Conservation (phyloP, 2,329 filamentous ascomycete species). For the Bipolaris gigantea region DNA sequence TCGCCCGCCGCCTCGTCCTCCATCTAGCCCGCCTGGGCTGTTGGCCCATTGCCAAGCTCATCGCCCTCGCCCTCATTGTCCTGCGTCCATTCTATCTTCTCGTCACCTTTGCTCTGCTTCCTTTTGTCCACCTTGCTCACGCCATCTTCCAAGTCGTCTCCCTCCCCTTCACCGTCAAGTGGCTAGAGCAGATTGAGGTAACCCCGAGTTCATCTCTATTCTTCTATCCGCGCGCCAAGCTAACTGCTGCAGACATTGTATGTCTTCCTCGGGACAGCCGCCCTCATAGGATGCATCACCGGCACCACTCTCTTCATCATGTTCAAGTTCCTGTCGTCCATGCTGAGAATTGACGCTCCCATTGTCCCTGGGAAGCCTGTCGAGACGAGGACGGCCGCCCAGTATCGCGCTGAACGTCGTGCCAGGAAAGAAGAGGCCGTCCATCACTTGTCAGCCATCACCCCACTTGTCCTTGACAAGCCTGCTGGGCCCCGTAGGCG, state of each 20-base stretch:
- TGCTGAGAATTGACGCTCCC: constrained; percentile 48
- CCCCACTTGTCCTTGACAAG: constrained; percentile 34
- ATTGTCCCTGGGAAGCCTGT: constrained; percentile 10
- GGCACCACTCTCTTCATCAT: constrained; percentile 63
- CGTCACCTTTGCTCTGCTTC: constrained; percentile 54
- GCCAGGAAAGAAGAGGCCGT: constrained; percentile 24
- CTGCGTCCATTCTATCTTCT: constrained; percentile 53
- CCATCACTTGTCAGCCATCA: constrained; percentile 21
- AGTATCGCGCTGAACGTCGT: constrained; percentile 35
- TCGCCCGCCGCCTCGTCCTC: constrained; percentile 16
- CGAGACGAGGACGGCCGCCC: constrained; percentile 29
- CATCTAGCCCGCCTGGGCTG: constrained; percentile 36
- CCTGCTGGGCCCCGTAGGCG: constrained; percentile 35
- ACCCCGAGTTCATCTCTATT: constrained; percentile 1
- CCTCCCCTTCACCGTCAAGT: constrained; percentile 51
- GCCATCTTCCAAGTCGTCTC: constrained; percentile 47
- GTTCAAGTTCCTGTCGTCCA: constrained; percentile 58
- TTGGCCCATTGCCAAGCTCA: constrained; percentile 45
- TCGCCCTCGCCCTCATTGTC: constrained; percentile 46
- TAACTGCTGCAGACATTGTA: constrained; percentile 48
- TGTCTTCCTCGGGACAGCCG: constrained; percentile 66
- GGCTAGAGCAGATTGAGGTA: constrained; percentile 61
- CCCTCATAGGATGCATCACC: constrained; percentile 65
- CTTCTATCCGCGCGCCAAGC: neutral
- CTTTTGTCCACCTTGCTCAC: constrained; percentile 52